phyloP scores from a whole-genome alignment of 2,329 filamentous ascomycete species.

The Aureobasidium sp. region DNA sequence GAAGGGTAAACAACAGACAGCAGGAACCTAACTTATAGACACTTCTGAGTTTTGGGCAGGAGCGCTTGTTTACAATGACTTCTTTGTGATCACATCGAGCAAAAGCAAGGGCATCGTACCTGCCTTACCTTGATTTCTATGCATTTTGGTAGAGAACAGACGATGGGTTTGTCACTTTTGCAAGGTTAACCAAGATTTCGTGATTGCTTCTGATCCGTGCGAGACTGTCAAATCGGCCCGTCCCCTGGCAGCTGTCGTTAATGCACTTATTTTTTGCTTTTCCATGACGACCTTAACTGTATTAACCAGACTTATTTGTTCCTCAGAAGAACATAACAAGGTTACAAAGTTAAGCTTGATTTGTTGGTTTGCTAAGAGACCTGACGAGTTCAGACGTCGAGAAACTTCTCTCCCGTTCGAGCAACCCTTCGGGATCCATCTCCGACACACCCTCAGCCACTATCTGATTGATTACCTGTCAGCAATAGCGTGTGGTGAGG shows the following conservation, averaged over 20 bases:
- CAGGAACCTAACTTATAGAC: background rate
- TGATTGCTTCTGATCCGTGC: background rate
- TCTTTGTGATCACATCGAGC: background rate
- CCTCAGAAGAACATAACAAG: background rate
- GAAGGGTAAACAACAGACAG: background rate
- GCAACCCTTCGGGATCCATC: background rate
- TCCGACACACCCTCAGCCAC: background rate
- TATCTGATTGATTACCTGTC: background rate
- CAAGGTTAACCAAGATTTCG: conserved; percentile 2
- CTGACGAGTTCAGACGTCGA: background rate
- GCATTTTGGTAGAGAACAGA: background rate
- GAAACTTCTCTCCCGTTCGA: background rate
- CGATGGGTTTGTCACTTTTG: background rate
- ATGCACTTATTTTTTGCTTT: background rate
- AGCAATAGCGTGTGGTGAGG: background rate
- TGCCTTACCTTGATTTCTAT: background rate
- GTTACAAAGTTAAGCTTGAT: background rate
- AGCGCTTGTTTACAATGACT: background rate
- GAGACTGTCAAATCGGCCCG: background rate
- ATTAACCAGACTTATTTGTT: background rate
- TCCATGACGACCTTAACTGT: background rate
- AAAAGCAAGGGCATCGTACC: background rate
- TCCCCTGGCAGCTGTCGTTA: background rate
- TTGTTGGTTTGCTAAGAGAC: background rate
- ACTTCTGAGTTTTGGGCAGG: background rate